Evolutionary conservation across 805 yeast genomes (phyloP).

Genomic region (Lipomyces spencermartinsiae): DNA sequence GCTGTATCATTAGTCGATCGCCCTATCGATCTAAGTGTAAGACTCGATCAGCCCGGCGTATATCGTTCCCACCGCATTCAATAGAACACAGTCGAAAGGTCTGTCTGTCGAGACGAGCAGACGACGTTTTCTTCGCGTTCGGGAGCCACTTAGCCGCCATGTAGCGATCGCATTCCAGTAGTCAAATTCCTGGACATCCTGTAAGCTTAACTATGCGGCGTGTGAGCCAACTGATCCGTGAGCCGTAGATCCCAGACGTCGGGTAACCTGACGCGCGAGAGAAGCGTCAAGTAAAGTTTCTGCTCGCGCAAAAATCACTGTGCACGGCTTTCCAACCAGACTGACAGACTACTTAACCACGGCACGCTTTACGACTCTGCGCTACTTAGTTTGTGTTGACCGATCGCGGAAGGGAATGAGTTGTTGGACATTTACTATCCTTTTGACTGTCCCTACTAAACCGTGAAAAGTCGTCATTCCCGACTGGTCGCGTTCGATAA

Average conservation of each 20-base stretch:
- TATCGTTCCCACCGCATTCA: no score
- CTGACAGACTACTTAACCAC: background rate
- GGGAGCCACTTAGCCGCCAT: background rate
- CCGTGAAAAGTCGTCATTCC: background rate
- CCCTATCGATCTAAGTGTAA: no score
- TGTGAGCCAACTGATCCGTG: background rate
- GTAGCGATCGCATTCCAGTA: background rate
- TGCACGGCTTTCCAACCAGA: conserved; percentile 1
- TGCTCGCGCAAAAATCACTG: background rate
- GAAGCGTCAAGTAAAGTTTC: background rate
- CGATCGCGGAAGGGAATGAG: background rate
- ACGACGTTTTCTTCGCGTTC: background rate
- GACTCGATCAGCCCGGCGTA: no score
- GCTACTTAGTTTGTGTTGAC: background rate
- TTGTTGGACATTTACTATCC: background rate
- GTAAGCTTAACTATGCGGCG: background rate
- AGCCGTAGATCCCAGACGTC: no score
- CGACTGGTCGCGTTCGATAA: background rate
- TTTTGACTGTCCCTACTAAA: background rate
- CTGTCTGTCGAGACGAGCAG: no score
- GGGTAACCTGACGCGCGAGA: no score
- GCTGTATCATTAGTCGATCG: background rate
- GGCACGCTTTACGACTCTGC: background rate
- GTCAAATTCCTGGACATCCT: background rate
- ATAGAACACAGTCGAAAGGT: no score